Evolutionary conservation across 106 monocot genomes (phyloP).

Genomic region (Dendrobium catenatum): DNA sequence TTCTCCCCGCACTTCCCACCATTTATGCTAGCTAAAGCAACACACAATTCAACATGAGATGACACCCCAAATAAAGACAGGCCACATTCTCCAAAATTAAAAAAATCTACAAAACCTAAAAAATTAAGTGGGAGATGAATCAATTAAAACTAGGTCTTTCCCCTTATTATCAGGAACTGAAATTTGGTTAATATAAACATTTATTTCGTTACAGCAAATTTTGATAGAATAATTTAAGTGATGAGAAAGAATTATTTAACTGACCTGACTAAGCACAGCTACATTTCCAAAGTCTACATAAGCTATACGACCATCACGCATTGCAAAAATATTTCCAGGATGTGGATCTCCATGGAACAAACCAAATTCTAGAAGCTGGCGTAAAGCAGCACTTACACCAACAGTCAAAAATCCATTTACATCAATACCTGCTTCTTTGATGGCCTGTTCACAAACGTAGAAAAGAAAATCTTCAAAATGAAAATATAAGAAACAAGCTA

Average conservation of each 20-base stretch:
- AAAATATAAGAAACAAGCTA: not conserved
- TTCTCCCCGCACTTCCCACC: not conserved
- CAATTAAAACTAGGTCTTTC: not conserved
- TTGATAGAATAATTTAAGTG: not conserved
- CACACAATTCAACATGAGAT: constrained; percentile 1
- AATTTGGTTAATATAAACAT: not conserved
- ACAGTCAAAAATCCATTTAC: constrained; percentile 87
- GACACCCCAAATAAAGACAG: not conserved
- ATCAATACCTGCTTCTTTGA: constrained; percentile 87
- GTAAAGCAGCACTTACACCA: constrained; percentile 93
- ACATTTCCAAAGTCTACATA: constrained; percentile 99
- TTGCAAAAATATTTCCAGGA: constrained; percentile 99
- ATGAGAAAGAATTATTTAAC: constrained; percentile 3
- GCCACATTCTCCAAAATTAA: not conserved
- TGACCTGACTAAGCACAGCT: constrained; percentile 95
- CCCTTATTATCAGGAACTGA: not conserved
- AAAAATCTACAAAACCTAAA: not conserved
- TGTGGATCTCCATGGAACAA: constrained; percentile 99
- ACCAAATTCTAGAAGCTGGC: constrained; percentile 96
- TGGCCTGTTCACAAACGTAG: constrained; percentile 42
- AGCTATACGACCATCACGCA: constrained; percentile 98
- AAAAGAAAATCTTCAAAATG: not conserved
- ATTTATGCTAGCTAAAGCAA: not conserved
- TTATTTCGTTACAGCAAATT: not conserved
- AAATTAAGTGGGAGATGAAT: not conserved